These are phyloP conservation scores for Tylopilus sp. DNA, from an alignment of 1,284 basidiomycete genomes.

Conservation along the genomic window DNA sequence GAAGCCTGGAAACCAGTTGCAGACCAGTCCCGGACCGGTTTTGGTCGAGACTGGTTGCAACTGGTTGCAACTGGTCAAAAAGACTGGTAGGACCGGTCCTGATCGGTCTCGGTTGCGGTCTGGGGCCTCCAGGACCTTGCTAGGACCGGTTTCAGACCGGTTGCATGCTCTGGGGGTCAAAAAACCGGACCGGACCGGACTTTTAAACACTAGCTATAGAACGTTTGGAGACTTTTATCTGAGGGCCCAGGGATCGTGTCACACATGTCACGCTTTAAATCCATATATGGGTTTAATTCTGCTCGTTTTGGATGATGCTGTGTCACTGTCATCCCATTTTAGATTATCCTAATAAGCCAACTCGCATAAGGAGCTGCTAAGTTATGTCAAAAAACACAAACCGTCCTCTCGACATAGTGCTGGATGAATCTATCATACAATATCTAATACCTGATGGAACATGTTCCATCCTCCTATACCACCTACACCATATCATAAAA, in stretches of 20 bases:
- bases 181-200: no score
- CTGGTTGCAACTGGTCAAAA: no score
- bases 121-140: no score
- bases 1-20: no score
- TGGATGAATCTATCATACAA: background rate
- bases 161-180: no score
- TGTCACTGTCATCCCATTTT: background rate
- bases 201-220: background rate
- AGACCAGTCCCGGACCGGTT: no score
- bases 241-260: constrained; percentile 4
- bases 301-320: background rate
- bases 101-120: no score
- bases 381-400: no score
- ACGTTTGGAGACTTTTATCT: constrained; percentile 11
- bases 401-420: background rate
- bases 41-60: no score
- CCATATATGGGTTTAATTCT: background rate
- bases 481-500: constrained; percentile 3
- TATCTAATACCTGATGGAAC: constrained; percentile 1
- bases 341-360: constrained; percentile 2
- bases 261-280: constrained; percentile 3
- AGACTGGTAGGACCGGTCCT: no score
- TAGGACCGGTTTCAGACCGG: no score
- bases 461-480: background rate
- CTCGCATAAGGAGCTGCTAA: background rate